Evolutionary conservation across 169 alveolate genomes (phyloP).

Genomic region (Plasmodium adleri): DNA sequence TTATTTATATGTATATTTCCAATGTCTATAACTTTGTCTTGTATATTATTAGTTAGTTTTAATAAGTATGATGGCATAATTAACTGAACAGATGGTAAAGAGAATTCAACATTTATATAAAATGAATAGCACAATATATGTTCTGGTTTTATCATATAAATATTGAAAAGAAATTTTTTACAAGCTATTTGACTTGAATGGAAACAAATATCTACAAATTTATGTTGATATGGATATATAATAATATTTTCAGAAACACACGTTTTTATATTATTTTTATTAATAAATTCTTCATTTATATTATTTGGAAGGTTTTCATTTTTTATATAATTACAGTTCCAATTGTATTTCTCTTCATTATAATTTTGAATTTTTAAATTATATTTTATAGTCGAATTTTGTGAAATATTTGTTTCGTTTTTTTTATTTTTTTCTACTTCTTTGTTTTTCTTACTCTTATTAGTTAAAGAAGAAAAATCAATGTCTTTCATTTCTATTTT

Average conservation of each 20-base stretch:
- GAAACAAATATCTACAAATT: conserved; percentile 65
- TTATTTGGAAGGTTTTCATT: not conserved
- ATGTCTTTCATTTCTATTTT: conserved; percentile 54
- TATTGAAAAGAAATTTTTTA: conserved; percentile 57
- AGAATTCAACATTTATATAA: conserved; percentile 67
- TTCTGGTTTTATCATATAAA: conserved; percentile 16
- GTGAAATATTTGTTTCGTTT: conserved; percentile 5
- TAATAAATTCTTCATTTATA: not conserved
- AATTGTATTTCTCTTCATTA: conserved; percentile 39
- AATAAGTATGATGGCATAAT: conserved; percentile 21
- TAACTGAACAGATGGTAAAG: conserved; percentile 58
- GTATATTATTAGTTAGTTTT: conserved; percentile 8
- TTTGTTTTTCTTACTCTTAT: conserved; percentile 9
- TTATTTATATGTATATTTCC: conserved; percentile 64
- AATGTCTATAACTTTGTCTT: conserved; percentile 27
- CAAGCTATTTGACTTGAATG: conserved; percentile 62
- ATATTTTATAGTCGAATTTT: conserved; percentile 19
- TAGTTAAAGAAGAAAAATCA: conserved; percentile 5
- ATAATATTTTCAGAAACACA: not conserved
- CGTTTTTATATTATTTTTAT: not conserved
- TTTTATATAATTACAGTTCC: conserved; percentile 13
- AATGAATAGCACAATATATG: conserved; percentile 47
- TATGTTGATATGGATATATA: conserved; percentile 64
- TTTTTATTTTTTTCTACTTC: conserved; percentile 13
- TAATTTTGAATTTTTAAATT: conserved; percentile 23